phyloP scores from a whole-genome alignment of 768 basidiomycete species.

The Lentinus brumalis region DNA sequence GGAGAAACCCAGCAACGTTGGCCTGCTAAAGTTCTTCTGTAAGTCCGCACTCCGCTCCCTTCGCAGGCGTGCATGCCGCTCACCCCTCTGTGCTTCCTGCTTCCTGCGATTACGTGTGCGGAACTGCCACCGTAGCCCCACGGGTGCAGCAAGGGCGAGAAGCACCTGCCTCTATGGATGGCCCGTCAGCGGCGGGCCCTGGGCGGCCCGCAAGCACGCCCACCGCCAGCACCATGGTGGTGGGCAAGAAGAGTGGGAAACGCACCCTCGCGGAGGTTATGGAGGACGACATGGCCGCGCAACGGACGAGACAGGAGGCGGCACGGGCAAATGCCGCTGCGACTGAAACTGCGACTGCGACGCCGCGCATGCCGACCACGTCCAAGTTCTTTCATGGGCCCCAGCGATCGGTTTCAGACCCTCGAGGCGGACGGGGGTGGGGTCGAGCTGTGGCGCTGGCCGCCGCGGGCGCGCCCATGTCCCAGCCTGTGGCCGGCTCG shows the following conservation, averaged over 20 bases:
- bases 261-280: constrained; percentile 70
- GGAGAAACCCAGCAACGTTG: constrained; percentile 25
- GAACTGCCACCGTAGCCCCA: constrained; percentile 19
- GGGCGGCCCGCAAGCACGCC: constrained; percentile 1
- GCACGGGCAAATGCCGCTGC: constrained; percentile 17
- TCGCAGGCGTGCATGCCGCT: background rate
- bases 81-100: background rate
- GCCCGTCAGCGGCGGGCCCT: background rate
- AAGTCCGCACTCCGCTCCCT: constrained; percentile 28
- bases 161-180: background rate
- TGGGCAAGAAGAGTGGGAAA: constrained; percentile 73
- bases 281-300: constrained; percentile 60
- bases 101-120: constrained; percentile 14
- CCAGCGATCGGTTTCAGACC: constrained; percentile 20
- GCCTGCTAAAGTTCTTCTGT: constrained; percentile 70
- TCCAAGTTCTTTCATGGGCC: constrained; percentile 26
- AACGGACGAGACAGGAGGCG: constrained; percentile 47
- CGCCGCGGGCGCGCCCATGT: background rate
- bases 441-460: background rate
- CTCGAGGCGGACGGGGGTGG: constrained; percentile 14
- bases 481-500: constrained; percentile 11
- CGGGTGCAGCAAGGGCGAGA: constrained; percentile 10
- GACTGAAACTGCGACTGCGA: constrained; percentile 4
- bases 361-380: constrained; percentile 10
- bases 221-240: constrained; percentile 23